phyloP scores from a whole-genome alignment of 352 stramenopile species.

The Globisporangium ultimum region DNA sequence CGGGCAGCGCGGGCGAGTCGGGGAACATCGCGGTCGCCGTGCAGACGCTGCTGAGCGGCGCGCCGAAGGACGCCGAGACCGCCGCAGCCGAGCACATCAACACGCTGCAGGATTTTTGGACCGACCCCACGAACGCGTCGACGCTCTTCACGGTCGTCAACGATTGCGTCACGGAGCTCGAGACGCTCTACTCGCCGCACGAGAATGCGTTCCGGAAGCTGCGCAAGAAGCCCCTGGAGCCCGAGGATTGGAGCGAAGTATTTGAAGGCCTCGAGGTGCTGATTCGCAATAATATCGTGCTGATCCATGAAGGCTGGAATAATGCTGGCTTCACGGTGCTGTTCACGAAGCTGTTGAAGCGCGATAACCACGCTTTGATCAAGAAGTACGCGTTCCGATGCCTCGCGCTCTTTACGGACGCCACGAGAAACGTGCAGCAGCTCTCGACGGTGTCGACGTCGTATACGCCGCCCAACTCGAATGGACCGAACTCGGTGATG shows the following conservation, averaged over 20 bases:
- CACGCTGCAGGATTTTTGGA: constrained; percentile 73
- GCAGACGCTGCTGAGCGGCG: constrained; percentile 55
- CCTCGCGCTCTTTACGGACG: constrained; percentile 79
- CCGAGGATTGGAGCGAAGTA: constrained; percentile 87
- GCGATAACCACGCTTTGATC: constrained; percentile 86
- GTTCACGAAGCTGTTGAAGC: constrained; percentile 81
- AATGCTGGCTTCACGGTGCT: constrained; percentile 77
- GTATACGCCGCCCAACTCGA: constrained; percentile 6
- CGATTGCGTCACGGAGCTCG: constrained; percentile 80
- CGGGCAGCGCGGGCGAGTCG: constrained; percentile 25
- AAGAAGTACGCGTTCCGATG: constrained; percentile 89
- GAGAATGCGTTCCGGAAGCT: constrained; percentile 80
- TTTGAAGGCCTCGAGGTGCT: constrained; percentile 86
- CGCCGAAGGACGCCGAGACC: constrained; percentile 40
- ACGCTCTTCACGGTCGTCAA: constrained; percentile 78
- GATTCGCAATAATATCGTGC: constrained; percentile 62
- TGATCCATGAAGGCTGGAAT: constrained; percentile 81
- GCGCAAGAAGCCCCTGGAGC: constrained; percentile 77
- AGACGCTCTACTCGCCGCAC: constrained; percentile 79
- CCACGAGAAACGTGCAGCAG: constrained; percentile 67
- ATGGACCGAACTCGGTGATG: constrained; percentile 33
- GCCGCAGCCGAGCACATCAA: constrained; percentile 36
- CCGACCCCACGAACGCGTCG: constrained; percentile 56
- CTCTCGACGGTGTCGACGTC: constrained; percentile 39
- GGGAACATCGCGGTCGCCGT: constrained; percentile 70